These are phyloP conservation scores for Ogataea sp. DNA, from an alignment of 805 yeast genomes.

Conservation along the genomic window DNA sequence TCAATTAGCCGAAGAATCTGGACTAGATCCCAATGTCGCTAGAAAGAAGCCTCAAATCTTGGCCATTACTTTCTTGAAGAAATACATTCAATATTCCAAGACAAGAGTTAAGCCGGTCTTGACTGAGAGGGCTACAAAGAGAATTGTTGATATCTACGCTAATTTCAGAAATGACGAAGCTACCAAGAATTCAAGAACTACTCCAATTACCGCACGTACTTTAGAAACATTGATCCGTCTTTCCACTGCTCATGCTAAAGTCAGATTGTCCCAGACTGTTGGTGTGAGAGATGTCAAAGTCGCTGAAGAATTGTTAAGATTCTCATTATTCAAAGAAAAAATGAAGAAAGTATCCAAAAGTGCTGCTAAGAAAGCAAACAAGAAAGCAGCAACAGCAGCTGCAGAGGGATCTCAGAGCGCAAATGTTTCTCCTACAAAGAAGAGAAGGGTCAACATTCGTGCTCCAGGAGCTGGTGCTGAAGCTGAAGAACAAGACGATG, in stretches of 20 bases:
- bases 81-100: conserved; percentile 91
- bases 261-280: conserved; percentile 72
- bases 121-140: conserved; percentile 67
- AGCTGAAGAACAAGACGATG: conserved; percentile 5
- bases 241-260: conserved; percentile 94
- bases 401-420: conserved; percentile 2
- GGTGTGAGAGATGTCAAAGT: conserved; percentile 72
- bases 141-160: conserved; percentile 75
- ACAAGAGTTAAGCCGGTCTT: conserved; percentile 77
- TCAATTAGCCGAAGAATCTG: not conserved
- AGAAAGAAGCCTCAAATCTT: conserved; percentile 39
- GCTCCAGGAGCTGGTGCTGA: not conserved
- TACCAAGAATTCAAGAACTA: conserved; percentile 60
- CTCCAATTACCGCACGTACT: conserved; percentile 98
- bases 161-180: conserved; percentile 70
- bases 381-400: conserved; percentile 28
- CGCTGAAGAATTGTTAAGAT: conserved; percentile 80
- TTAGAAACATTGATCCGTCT: conserved; percentile 91
- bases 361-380: conserved; percentile 22
- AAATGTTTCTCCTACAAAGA: not conserved
- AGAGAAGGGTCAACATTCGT: not conserved
- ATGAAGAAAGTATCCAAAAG: conserved; percentile 26
- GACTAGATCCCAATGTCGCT: not conserved
- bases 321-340: conserved; percentile 72
- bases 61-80: conserved; percentile 78